A percentile compares a stretch with the other conserved stretches of the same genome.
Conservation (phyloP, 2,329 filamentous ascomycete genomes). For the Venturia carpophila region DNA sequence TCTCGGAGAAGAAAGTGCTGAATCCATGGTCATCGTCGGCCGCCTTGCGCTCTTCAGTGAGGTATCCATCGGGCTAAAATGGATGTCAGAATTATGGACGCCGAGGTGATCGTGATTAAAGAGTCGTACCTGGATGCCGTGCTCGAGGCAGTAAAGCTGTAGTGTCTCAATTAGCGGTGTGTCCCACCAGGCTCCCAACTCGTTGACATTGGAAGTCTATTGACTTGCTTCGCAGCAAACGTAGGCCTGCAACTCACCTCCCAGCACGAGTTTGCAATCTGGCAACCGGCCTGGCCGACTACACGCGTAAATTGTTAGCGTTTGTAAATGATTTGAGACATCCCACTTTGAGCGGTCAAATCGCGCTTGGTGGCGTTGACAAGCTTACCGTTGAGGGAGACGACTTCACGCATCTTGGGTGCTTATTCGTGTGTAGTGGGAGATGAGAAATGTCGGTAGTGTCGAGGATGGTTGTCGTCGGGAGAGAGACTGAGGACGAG, state of each 20-base stretch:
- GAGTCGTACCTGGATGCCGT: slow-evolving; percentile 81
- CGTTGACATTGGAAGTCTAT: slow-evolving; percentile 30
- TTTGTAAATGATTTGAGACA: slow-evolving; percentile 23
- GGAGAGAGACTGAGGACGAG: not conserved
- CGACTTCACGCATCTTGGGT: slow-evolving; percentile 60
- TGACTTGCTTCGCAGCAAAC: slow-evolving; percentile 20
- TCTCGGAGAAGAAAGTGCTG: slow-evolving; percentile 99
- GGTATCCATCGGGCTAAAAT: slow-evolving; percentile 89
- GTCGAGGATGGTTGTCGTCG: not conserved
- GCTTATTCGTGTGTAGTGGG: not conserved
- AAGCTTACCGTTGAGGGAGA: slow-evolving; percentile 90
- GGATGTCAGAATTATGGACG: slow-evolving; percentile 24
- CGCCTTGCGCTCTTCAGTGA: slow-evolving; percentile 95
- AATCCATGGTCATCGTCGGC: slow-evolving; percentile 92
- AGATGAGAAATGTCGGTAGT: not conserved
- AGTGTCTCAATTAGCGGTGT: slow-evolving; percentile 27
- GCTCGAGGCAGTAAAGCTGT: slow-evolving; percentile 99
- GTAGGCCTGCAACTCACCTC: slow-evolving; percentile 63
- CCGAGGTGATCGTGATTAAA: slow-evolving; percentile 19
- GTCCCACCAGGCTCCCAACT: slow-evolving; percentile 26
- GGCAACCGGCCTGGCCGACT: slow-evolving; percentile 99
- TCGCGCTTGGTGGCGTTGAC: slow-evolving; percentile 28
- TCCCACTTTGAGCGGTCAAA: slow-evolving; percentile 35
- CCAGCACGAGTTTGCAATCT: slow-evolving; percentile 99
- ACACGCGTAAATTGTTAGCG: slow-evolving; percentile 49